Percentiles rank a stretch among this genome's conserved stretches.
These are phyloP conservation scores for Xerocomellus chrysenteron DNA, from an alignment of 768 basidiomycete genomes.

Conservation along the genomic window DNA sequence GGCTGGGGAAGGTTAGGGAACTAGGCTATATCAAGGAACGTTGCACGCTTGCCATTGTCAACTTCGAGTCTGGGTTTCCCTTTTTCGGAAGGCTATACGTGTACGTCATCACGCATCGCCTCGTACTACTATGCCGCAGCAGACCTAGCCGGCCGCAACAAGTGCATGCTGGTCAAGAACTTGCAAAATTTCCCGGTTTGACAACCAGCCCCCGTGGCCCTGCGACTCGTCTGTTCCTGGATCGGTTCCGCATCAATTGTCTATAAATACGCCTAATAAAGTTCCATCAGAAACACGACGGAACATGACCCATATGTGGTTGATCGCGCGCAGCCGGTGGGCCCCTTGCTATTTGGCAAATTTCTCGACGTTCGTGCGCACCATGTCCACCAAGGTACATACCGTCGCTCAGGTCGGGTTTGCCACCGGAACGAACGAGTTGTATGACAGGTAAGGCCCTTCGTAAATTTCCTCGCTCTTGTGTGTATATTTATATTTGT, in stretches of 20 bases:
- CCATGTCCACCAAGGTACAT: constrained; percentile 51
- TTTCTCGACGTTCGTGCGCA: neutral
- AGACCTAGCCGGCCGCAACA: no score
- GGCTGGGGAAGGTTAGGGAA: neutral
- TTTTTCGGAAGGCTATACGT: no score
- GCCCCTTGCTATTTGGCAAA: neutral
- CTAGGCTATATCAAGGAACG: no score
- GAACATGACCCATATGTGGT: neutral
- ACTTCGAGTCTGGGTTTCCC: no score
- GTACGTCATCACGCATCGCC: no score
- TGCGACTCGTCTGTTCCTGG: neutral
- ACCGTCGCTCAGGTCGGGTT: constrained; percentile 71
- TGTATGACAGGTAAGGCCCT: constrained; percentile 51
- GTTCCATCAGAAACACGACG: neutral
- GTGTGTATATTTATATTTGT: no score
- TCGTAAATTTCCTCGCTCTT: no score
- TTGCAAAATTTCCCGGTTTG: no score
- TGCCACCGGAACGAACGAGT: constrained; percentile 75
- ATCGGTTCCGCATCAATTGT: neutral
- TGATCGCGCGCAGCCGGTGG: neutral
- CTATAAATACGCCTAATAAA: neutral
- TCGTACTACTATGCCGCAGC: no score
- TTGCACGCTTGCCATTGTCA: no score
- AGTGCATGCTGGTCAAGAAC: no score
- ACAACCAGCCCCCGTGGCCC: neutral